Conservation (phyloP, 208 protist species). For the Tritrichomonas foetus region DNA sequence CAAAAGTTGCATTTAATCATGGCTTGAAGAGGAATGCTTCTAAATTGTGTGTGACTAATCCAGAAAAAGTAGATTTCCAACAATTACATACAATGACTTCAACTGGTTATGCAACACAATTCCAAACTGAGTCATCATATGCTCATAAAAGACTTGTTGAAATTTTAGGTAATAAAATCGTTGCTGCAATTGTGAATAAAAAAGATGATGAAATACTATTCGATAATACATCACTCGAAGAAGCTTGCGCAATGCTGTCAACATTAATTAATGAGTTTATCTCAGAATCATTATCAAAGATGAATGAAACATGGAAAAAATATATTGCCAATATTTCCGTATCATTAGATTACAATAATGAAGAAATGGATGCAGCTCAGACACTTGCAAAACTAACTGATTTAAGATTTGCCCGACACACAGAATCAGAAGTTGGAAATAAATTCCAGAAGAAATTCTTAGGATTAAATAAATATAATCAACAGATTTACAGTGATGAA, state of each 20-base stretch:
- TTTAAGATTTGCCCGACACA: background rate
- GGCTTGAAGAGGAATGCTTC: too few species aligned
- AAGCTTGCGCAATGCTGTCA: background rate
- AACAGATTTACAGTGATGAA: background rate
- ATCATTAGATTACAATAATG: background rate
- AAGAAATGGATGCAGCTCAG: background rate
- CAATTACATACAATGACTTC: too few species aligned
- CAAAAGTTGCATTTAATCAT: background rate
- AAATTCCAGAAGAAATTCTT: background rate
- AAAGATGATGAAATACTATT: too few species aligned
- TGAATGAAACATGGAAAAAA: background rate
- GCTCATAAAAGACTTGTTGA: too few species aligned
- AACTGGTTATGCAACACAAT: too few species aligned
- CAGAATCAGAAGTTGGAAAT: background rate
- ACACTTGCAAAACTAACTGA: background rate
- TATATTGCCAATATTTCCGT: background rate
- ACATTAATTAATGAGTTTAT: background rate
- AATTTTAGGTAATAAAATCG: too few species aligned
- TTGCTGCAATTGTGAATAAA: too few species aligned
- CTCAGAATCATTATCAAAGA: background rate
- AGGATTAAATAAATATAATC: background rate
- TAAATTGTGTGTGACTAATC: too few species aligned
- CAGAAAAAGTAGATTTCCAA: too few species aligned
- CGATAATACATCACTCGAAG: too few species aligned
- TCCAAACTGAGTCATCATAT: too few species aligned